Evolutionary conservation across 768 basidiomycete species (phyloP).

Genomic region (Rhodosporidiobolus sp.): DNA sequence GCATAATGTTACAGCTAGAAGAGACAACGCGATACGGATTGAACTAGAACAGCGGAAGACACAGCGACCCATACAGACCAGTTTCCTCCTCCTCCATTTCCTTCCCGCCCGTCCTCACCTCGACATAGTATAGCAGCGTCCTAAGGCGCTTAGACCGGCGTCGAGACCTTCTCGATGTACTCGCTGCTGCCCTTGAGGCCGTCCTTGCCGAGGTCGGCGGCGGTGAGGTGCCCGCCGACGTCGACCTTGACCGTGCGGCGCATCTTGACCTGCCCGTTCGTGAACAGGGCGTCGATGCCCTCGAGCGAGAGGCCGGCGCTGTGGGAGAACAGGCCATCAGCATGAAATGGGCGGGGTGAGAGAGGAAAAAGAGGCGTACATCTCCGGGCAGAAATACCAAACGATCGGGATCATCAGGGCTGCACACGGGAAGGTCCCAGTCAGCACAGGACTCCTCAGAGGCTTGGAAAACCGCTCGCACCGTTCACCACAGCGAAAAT

Average conservation of each 20-base stretch:
- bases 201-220: conserved; percentile 11
- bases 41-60: neutral
- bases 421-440: too few relatives aligned
- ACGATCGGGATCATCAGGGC: conserved; percentile 3
- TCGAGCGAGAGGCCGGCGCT: conserved; percentile 28
- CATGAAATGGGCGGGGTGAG: neutral
- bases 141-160: neutral
- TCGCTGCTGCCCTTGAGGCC: conserved; percentile 13
- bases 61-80: neutral
- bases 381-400: conserved; percentile 23
- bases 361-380: neutral
- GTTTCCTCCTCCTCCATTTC: too few relatives aligned
- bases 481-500: conserved; percentile 30
- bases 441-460: too few relatives aligned
- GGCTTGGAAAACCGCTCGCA: too few relatives aligned
- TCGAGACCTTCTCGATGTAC: conserved; percentile 18
- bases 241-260: conserved; percentile 31
- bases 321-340: neutral
- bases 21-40: neutral
- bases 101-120: too few relatives aligned
- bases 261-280: conserved; percentile 31
- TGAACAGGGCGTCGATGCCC: conserved; percentile 39
- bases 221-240: conserved; percentile 1
- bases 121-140: too few relatives aligned
- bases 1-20: neutral